These are phyloP conservation scores for Diutina catenulata DNA, from an alignment of 1,139 yeast genomes.

Conservation along the genomic window DNA sequence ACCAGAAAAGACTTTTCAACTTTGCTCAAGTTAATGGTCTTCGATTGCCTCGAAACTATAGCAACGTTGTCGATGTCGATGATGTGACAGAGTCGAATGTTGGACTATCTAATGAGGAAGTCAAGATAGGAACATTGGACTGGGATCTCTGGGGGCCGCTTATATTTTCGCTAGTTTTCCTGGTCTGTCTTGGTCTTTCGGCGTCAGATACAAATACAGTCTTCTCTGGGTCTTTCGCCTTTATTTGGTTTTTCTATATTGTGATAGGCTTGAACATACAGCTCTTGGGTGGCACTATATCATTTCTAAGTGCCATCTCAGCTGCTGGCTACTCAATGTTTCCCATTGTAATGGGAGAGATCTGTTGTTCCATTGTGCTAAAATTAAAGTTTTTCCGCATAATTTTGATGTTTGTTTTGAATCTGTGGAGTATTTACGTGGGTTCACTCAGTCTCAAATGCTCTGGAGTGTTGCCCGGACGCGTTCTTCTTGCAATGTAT, in stretches of 20 bases:
- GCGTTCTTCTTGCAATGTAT: slow-evolving; percentile 63
- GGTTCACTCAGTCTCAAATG: slow-evolving; percentile 54
- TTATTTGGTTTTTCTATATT: slow-evolving; percentile 46
- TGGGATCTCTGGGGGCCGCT: slow-evolving; percentile 94
- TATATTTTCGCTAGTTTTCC: slow-evolving; percentile 53
- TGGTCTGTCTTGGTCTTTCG: slow-evolving; percentile 40
- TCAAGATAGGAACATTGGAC: slow-evolving; percentile 32
- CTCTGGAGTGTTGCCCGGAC: slow-evolving; percentile 57
- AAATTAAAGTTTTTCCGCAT: slow-evolving; percentile 45
- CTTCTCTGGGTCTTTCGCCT: slow-evolving; percentile 37
- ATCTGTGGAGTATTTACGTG: slow-evolving; percentile 66
- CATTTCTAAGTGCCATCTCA: slow-evolving; percentile 69
- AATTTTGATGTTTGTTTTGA: slow-evolving; percentile 38
- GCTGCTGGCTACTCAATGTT: slow-evolving; percentile 76
- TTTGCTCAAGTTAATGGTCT: slow-evolving; percentile 37
- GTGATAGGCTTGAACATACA: slow-evolving; percentile 60
- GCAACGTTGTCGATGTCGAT: slow-evolving; percentile 19
- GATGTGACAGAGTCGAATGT: slow-evolving; percentile 17
- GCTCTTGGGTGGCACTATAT: slow-evolving; percentile 59
- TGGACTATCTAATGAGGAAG: slow-evolving; percentile 9
- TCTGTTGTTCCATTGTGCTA: slow-evolving; percentile 43
- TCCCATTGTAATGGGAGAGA: slow-evolving; percentile 59
- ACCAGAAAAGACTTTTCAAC: slow-evolving; percentile 30
- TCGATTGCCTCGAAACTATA: slow-evolving; percentile 25
- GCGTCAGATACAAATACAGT: slow-evolving; percentile 32